phyloP scores from a whole-genome alignment of 495 filamentous ascomycete genomes.

The Podospora anserina region DNA sequence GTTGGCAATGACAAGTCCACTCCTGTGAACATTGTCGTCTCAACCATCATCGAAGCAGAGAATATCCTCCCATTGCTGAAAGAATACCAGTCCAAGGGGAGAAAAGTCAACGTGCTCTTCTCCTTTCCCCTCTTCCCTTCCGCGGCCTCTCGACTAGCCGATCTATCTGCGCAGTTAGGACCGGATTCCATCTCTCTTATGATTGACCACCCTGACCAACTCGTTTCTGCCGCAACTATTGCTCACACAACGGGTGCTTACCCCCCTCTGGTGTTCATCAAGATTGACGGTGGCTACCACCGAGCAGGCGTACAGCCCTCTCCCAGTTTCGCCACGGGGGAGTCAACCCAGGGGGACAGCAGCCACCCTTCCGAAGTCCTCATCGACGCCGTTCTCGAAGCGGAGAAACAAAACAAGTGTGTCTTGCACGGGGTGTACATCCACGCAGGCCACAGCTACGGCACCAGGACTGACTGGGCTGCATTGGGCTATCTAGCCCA shows the following conservation, averaged over 20 bases:
- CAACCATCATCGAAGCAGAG: constrained; percentile 75
- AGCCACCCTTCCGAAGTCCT: constrained; percentile 30
- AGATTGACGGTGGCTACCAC: constrained; percentile 74
- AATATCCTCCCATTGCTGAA: constrained; percentile 59
- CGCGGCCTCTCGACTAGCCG: constrained; percentile 54
- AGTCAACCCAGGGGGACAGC: background rate
- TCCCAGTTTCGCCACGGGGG: constrained; percentile 39
- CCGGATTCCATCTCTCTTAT: constrained; percentile 59
- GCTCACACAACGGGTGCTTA: constrained; percentile 34
- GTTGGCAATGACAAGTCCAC: constrained; percentile 52
- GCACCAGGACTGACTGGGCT: constrained; percentile 42
- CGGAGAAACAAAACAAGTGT: constrained; percentile 37
- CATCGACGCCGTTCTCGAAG: constrained; percentile 47
- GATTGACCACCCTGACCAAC: constrained; percentile 67
- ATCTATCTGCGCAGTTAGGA: constrained; percentile 49
- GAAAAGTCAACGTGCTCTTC: constrained; percentile 66
- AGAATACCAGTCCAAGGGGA: constrained; percentile 51
- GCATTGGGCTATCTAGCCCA: constrained; percentile 56
- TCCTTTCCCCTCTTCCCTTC: constrained; percentile 70
- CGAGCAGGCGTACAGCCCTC: constrained; percentile 64
- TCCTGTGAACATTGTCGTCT: constrained; percentile 67
- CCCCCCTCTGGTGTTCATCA: constrained; percentile 61
- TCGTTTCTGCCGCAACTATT: constrained; percentile 46
- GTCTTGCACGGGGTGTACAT: constrained; percentile 66
- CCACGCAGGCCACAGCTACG: constrained; percentile 78